These are phyloP conservation scores for Scytalidium sp. DNA, from an alignment of 2,329 filamentous ascomycete genomes.

Conservation along the genomic window DNA sequence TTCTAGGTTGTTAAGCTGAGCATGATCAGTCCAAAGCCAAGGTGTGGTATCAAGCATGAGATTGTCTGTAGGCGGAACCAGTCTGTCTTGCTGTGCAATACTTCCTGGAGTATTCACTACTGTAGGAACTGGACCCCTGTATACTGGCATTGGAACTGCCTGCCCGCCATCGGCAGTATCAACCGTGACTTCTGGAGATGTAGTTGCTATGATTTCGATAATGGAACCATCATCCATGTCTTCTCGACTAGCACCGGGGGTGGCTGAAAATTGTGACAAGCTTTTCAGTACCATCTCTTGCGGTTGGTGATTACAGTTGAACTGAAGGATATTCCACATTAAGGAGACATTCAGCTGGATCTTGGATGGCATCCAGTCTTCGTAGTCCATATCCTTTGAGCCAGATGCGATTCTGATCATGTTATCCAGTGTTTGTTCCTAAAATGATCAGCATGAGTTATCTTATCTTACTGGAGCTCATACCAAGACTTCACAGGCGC, in stretches of 20 bases:
- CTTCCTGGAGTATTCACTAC: neutral
- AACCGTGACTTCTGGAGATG: slow-evolving; percentile 47
- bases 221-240: slow-evolving; percentile 33
- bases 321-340: slow-evolving; percentile 51
- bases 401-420: slow-evolving; percentile 48
- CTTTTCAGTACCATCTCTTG: slow-evolving; percentile 34
- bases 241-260: slow-evolving; percentile 26
- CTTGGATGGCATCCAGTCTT: slow-evolving; percentile 50
- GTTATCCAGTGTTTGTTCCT: slow-evolving; percentile 46
- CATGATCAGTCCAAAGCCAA: slow-evolving; percentile 40
- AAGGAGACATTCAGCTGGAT: slow-evolving; percentile 50
- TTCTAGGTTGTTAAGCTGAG: slow-evolving; percentile 35
- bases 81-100: neutral
- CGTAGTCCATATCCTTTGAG: slow-evolving; percentile 42
- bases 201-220: slow-evolving; percentile 48
- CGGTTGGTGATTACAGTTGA: slow-evolving; percentile 38
- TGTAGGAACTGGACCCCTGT: neutral
- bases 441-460: neutral
- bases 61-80: slow-evolving; percentile 31
- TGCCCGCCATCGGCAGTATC: slow-evolving; percentile 50
- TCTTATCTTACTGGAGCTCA: slow-evolving; percentile 14
- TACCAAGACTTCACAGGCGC: slow-evolving; percentile 44
- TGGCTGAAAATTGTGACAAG: slow-evolving; percentile 40
- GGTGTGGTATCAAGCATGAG: slow-evolving; percentile 39
- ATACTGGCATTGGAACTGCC: slow-evolving; percentile 37